Conservation (phyloP, 2,329 filamentous ascomycete species). For the Ophiognomonia clavigignenti-juglandacearum region DNA sequence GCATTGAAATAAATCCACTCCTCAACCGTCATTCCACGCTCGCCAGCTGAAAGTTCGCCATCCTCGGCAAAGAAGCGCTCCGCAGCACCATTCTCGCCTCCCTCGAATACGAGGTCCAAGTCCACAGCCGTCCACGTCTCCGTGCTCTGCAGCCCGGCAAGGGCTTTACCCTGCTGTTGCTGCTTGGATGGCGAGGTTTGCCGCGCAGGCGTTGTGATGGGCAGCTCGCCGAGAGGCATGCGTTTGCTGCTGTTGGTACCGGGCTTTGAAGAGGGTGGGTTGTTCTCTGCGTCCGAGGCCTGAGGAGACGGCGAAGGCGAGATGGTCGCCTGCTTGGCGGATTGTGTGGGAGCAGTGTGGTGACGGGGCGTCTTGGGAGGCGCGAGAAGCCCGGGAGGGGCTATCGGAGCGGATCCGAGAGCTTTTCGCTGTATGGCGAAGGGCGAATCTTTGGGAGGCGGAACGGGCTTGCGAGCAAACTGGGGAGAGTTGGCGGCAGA, state of each 20-base stretch:
- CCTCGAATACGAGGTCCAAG: constrained; percentile 65
- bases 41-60: constrained; percentile 62
- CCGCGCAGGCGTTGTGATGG: constrained; percentile 41
- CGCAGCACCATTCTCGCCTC: constrained; percentile 30
- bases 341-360: constrained; percentile 38
- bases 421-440: constrained; percentile 20
- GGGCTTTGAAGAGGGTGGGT: constrained; percentile 63
- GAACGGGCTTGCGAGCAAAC: constrained; percentile 13
- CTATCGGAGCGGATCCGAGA: constrained; percentile 24
- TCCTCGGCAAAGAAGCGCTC: constrained; percentile 49
- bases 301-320: constrained; percentile 67
- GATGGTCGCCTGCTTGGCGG: constrained; percentile 47
- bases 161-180: constrained; percentile 37
- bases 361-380: constrained; percentile 36
- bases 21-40: constrained; percentile 88
- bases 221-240: constrained; percentile 35
- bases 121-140: constrained; percentile 70
- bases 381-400: constrained; percentile 12
- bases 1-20: constrained; percentile 88
- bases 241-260: constrained; percentile 42
- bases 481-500: constrained; percentile 9
- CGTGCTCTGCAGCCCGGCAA: constrained; percentile 51
- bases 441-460: constrained; percentile 15
- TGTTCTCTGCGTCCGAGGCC: constrained; percentile 77
- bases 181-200: constrained; percentile 25